These are phyloP conservation scores for Farysia itapuensis DNA, from an alignment of 1,284 basidiomycete species.

Conservation along the genomic window DNA sequence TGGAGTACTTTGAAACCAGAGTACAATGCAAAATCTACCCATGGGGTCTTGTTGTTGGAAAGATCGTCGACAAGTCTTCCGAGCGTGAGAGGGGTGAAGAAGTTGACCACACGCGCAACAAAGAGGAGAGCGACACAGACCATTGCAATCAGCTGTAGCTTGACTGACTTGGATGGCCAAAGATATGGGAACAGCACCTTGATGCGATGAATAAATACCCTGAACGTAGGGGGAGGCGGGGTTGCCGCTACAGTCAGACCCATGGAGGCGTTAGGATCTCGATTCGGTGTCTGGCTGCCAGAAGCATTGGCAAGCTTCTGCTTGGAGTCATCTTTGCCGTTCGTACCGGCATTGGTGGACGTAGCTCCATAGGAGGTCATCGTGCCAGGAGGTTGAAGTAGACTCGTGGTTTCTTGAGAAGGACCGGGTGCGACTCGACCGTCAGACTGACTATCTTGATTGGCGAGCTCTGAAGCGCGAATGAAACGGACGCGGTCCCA, in stretches of 20 bases:
- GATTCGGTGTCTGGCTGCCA: slow-evolving; percentile 20
- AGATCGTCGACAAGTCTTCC: slow-evolving; percentile 68
- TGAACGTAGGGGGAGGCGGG: slow-evolving; percentile 51
- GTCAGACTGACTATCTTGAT: slow-evolving; percentile 4
- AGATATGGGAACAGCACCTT: slow-evolving; percentile 73
- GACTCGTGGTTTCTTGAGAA: slow-evolving; percentile 1
- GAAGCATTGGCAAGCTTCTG: slow-evolving; percentile 12
- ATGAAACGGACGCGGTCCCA: slow-evolving; percentile 44
- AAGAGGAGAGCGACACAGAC: slow-evolving; percentile 72
- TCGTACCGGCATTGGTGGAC: neutral
- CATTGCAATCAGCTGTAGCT: slow-evolving; percentile 72
- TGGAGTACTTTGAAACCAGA: slow-evolving; percentile 60
- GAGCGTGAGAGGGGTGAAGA: slow-evolving; percentile 72
- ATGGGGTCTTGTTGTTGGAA: slow-evolving; percentile 33
- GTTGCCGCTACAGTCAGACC: slow-evolving; percentile 41
- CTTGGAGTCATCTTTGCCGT: neutral
- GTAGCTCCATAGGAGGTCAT: slow-evolving; percentile 29
- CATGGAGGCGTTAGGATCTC: slow-evolving; percentile 47
- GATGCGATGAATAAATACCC: slow-evolving; percentile 60
- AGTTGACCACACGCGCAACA: slow-evolving; percentile 75
- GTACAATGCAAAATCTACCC: slow-evolving; percentile 54
- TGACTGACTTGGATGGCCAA: slow-evolving; percentile 72
- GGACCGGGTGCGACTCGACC: slow-evolving; percentile 13
- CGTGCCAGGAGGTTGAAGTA: slow-evolving; percentile 13
- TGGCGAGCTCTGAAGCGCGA: slow-evolving; percentile 33